These are phyloP conservation scores for Jaenimonas drosophilae DNA, from an alignment of 208 protist genomes.

Conservation along the genomic window DNA sequence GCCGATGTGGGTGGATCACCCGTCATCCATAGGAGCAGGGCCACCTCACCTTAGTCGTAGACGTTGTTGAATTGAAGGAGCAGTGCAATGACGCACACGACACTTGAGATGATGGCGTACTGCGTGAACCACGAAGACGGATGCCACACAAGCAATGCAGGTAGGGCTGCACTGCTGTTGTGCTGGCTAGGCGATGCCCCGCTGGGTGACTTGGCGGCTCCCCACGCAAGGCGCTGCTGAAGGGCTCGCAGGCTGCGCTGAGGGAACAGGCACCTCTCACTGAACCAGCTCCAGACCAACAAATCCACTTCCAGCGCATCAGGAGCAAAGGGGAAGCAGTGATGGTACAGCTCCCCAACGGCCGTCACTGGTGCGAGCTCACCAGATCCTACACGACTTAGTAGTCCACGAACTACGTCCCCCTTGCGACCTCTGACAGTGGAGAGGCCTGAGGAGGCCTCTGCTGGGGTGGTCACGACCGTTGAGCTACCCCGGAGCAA, in stretches of 20 bases:
- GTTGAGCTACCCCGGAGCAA: background rate
- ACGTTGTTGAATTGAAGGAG: too few species aligned
- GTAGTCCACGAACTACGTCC: too few species aligned
- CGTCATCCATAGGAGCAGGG: too few species aligned
- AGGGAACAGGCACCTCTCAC: constrained; percentile 12
- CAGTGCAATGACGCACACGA: constrained; percentile 1
- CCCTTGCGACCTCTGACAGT: background rate
- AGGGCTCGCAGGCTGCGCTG: constrained; percentile 16
- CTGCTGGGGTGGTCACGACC: background rate
- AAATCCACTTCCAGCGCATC: constrained; percentile 21
- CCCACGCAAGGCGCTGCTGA: constrained; percentile 13
- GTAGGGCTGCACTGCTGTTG: constrained; percentile 2
- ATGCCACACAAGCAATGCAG: constrained; percentile 27
- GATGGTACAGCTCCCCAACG: background rate
- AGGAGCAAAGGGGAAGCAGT: constrained; percentile 19
- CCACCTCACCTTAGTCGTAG: too few species aligned
- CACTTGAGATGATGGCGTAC: constrained; percentile 18
- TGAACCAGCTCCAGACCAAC: constrained; percentile 29
- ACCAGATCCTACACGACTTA: background rate
- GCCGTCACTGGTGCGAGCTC: background rate
- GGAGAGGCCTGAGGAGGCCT: background rate
- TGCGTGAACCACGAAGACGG: constrained; percentile 25
- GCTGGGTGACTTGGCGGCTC: too few species aligned
- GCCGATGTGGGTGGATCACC: too few species aligned
- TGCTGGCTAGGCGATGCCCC: background rate